phyloP scores from a whole-genome alignment of 495 filamentous ascomycete species.

The Aspergillus sclerotioniger region DNA sequence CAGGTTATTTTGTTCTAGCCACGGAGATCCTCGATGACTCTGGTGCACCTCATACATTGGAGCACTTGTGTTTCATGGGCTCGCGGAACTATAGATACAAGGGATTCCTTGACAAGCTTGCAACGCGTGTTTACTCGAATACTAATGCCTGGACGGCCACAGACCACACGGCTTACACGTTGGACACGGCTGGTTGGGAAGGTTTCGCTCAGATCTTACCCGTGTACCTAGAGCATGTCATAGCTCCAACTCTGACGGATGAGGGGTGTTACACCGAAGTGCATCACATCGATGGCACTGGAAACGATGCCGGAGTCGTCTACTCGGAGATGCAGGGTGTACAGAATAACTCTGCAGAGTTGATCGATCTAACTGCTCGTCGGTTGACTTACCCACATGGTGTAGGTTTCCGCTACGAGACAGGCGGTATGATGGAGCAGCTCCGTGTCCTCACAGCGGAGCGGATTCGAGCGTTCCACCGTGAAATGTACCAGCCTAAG shows the following conservation, averaged over 20 bases:
- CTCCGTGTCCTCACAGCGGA: conserved; percentile 82
- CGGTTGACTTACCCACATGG: conserved; percentile 83
- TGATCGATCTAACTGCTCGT: conserved; percentile 78
- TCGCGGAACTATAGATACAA: conserved; percentile 93
- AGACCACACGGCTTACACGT: conserved; percentile 94
- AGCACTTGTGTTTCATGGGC: conserved; percentile 97
- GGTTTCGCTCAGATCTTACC: conserved; percentile 93
- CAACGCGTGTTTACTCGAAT: conserved; percentile 84
- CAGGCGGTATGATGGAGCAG: conserved; percentile 92
- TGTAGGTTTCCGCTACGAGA: conserved; percentile 93
- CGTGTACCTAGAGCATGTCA: conserved; percentile 92
- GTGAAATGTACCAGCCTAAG: conserved; percentile 96
- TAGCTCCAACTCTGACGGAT: conserved; percentile 88
- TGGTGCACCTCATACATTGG: conserved; percentile 90
- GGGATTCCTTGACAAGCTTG: conserved; percentile 89
- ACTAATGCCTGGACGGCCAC: conserved; percentile 96
- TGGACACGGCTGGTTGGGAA: conserved; percentile 94
- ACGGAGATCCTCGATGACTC: conserved; percentile 98
- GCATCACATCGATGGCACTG: conserved; percentile 88
- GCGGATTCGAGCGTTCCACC: conserved; percentile 87
- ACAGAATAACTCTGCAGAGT: conserved; percentile 75
- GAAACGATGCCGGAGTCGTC: conserved; percentile 94
- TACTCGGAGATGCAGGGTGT: conserved; percentile 99
- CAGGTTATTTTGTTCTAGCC: conserved; percentile 91
- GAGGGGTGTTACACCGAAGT: conserved; percentile 93